Evolutionary conservation across 192 early-diverging fungal species (phyloP), one percentile per base, ranked within the genome.

Genomic region (Podila horticola): DNA sequence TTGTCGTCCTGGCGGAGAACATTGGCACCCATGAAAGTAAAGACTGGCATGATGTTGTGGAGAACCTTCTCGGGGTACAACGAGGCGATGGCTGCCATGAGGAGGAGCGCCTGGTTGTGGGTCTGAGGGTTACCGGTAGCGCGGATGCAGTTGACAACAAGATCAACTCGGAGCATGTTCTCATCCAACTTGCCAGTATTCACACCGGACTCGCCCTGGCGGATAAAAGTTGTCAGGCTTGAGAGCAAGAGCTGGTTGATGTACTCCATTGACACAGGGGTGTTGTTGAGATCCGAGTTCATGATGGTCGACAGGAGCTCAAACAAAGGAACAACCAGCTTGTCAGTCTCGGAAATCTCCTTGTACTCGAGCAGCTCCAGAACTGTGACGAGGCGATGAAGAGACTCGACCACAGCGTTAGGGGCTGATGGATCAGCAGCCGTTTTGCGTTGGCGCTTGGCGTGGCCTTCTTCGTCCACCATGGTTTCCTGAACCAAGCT

Each of bases 1-100:
- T 94, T 93, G 82, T 99, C 97, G 83, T 99, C 97, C 82, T 96
- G 96, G n/a, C 93, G 91, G 68, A 99, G 71, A 2, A 96, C 93
- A 67, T 95, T 98, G 52, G 94, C 95, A 20, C 97, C 97, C 97
- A 99, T 97, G 75, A 98, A 98, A 15, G 96, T 99, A 74, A 99
- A 99, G 29, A 98, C 91, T 24, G 96, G 95, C 93, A 99, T 98
- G 61, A 96, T 93, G 83, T 96, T 94, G 68, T 94, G 88, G 26
- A 99, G 85, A 6, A 99, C 97, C 61, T 86, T 86, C 41, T 96
- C 91, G 5, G 98, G 94, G 73, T 90, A 93, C 58, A 93, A 74
- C 8, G 86, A 85, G 0, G 96, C 96, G 41, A 98, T 92, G 12
- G 94, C 89, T 0, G 96, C 92, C 90, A 99, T 90, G 62, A 99